Evolutionary conservation across 768 basidiomycete genomes (phyloP).

Genomic region (Pulveroboletus sp.): DNA sequence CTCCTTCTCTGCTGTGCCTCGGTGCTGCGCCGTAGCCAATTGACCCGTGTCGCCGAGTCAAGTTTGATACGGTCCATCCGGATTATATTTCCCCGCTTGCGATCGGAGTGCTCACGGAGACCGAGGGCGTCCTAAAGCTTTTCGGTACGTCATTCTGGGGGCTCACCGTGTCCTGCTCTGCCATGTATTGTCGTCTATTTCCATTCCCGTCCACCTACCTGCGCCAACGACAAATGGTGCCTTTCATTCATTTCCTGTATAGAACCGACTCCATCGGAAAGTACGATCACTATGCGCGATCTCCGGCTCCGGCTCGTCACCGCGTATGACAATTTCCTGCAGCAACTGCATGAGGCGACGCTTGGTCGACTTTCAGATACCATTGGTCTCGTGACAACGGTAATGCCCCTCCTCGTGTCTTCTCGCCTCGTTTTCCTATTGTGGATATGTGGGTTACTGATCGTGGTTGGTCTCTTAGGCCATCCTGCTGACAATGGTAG

Average conservation of each 20-base stretch:
- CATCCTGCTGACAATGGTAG: conserved; percentile 15
- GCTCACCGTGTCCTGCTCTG: neutral
- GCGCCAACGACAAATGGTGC: too few relatives aligned
- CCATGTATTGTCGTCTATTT: neutral
- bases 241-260: neutral
- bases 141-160: conserved; percentile 16
- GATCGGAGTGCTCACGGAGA: conserved; percentile 22
- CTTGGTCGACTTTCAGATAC: conserved; percentile 22
- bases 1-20: neutral
- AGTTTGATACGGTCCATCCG: conserved; percentile 21
- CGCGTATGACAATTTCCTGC: conserved; percentile 13
- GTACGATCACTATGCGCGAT: conserved; percentile 18
- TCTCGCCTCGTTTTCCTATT: neutral
- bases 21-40: conserved; percentile 9
- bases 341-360: conserved; percentile 20
- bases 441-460: neutral
- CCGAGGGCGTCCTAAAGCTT: conserved; percentile 24
- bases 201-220: neutral
- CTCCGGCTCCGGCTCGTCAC: conserved; percentile 24
- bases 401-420: neutral
- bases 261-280: conserved; percentile 28
- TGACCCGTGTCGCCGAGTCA: conserved; percentile 16
- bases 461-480: conserved; percentile 4
- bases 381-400: conserved; percentile 18
- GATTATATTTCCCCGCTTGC: conserved; percentile 26